phyloP scores from a whole-genome alignment of 2,329 filamentous ascomycete species.

The Tolypocladium paradoxum region DNA sequence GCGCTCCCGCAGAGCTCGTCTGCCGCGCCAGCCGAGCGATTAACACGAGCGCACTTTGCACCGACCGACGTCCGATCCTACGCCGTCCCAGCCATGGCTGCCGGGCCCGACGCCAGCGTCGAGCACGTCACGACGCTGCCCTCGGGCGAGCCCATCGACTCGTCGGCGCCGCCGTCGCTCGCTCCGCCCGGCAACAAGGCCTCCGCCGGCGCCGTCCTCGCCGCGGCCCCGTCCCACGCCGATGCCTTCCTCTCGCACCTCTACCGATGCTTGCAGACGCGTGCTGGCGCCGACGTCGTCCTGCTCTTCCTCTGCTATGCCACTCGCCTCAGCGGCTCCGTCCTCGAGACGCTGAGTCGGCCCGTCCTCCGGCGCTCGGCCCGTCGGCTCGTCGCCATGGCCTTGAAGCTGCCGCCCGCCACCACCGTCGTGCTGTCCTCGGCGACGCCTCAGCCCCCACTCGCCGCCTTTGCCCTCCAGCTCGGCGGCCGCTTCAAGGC shows the following conservation, averaged over 20 bases:
- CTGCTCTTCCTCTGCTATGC: conserved; percentile 61
- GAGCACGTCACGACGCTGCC: conserved; percentile 6
- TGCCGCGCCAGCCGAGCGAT: not conserved
- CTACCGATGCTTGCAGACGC: conserved; percentile 54
- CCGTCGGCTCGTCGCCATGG: conserved; percentile 40
- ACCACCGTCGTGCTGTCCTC: conserved; percentile 34
- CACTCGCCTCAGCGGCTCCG: conserved; percentile 41
- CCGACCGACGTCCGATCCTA: not conserved
- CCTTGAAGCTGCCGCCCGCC: conserved; percentile 38
- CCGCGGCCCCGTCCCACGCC: conserved; percentile 15
- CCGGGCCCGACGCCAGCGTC: conserved; percentile 2
- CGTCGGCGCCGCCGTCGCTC: conserved; percentile 3
- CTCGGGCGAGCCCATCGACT: conserved; percentile 4
- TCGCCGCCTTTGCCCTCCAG: conserved; percentile 33
- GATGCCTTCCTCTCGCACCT: conserved; percentile 47
- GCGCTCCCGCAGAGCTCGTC: too few relatives aligned
- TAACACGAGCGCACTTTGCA: not conserved
- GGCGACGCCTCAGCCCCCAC: conserved; percentile 20
- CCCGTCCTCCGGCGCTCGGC: conserved; percentile 45
- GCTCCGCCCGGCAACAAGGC: conserved; percentile 4
- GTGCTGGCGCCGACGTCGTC: conserved; percentile 57
- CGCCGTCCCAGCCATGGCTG: not conserved
- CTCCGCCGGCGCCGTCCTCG: conserved; percentile 5
- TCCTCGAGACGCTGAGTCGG: conserved; percentile 42
- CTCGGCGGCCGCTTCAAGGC: conserved; percentile 44